These are phyloP conservation scores for Leccinum rimulosum DNA, from an alignment of 768 basidiomycete species.

Conservation along the genomic window DNA sequence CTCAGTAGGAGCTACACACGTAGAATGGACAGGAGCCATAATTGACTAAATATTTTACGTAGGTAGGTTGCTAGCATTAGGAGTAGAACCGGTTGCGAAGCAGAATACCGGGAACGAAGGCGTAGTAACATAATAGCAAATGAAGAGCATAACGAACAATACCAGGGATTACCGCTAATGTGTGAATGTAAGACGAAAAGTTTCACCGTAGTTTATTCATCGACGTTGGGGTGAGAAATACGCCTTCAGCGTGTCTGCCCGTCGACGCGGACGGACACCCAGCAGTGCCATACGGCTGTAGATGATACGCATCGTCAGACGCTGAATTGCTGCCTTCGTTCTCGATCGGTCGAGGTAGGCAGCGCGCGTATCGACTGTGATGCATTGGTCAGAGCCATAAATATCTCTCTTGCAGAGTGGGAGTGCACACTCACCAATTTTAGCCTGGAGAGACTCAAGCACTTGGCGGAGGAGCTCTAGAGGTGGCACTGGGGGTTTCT, in stretches of 20 bases:
- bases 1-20: too few relatives aligned
- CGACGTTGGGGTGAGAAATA: constrained; percentile 29
- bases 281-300: constrained; percentile 51
- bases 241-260: constrained; percentile 27
- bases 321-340: constrained; percentile 66
- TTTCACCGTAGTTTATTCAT: not conserved
- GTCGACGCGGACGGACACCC: constrained; percentile 19
- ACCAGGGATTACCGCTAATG: not conserved
- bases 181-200: not conserved
- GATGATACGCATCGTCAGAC: constrained; percentile 57
- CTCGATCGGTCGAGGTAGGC: constrained; percentile 75
- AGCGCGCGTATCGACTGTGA: constrained; percentile 66
- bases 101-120: constrained; percentile 2
- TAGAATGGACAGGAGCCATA: constrained; percentile 10
- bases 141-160: not conserved
- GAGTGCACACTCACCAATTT: constrained; percentile 50
- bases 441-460: constrained; percentile 54
- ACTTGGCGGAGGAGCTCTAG: constrained; percentile 48
- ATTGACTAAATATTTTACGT: constrained; percentile 25
- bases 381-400: not conserved
- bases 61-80: constrained; percentile 7
- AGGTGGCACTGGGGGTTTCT: constrained; percentile 36
- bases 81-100: not conserved
- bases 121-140: not conserved
- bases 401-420: not conserved